Evolutionary conservation across 148 eudicot species (phyloP).

Genomic region (Vaccinium macrocarpon): DNA sequence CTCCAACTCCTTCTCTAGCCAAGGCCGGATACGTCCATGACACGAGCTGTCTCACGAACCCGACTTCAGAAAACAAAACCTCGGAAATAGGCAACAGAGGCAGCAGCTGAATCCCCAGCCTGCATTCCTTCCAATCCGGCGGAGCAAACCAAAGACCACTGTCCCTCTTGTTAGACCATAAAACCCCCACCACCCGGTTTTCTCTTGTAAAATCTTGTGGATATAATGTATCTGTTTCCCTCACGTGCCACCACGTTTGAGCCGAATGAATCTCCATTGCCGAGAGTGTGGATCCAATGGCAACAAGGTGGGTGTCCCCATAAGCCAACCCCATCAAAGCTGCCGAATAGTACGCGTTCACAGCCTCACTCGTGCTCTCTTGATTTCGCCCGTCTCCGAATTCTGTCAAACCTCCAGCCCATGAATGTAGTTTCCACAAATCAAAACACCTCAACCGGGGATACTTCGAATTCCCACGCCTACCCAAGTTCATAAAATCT

Average conservation of each 20-base stretch:
- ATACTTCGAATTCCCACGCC: slow-evolving; percentile 37
- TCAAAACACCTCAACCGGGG: slow-evolving; percentile 84
- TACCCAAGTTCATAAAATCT: slow-evolving; percentile 78
- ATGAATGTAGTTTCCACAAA: slow-evolving; percentile 83
- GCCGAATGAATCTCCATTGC: slow-evolving; percentile 80
- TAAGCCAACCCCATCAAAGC: slow-evolving; percentile 92
- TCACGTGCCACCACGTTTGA: slow-evolving; percentile 86
- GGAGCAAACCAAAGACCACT: slow-evolving; percentile 90
- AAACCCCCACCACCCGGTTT: slow-evolving; percentile 65
- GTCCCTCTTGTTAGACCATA: slow-evolving; percentile 82
- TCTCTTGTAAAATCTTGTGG: slow-evolving; percentile 49
- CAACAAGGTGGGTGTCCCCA: slow-evolving; percentile 69
- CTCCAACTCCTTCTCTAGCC: slow-evolving; percentile 66
- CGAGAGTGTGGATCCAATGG: slow-evolving; percentile 59
- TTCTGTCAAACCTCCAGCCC: slow-evolving; percentile 92
- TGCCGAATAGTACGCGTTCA: slow-evolving; percentile 83
- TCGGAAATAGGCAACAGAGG: slow-evolving; percentile 71
- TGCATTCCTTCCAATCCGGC: slow-evolving; percentile 67
- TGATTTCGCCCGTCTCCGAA: slow-evolving; percentile 88
- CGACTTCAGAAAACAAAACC: slow-evolving; percentile 57
- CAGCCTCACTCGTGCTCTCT: slow-evolving; percentile 88
- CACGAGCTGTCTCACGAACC: slow-evolving; percentile 62
- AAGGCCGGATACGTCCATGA: slow-evolving; percentile 68
- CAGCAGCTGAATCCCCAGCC: slow-evolving; percentile 82
- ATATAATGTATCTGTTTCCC: slow-evolving; percentile 50